A percentile compares a stretch with the other conserved stretches of the same genome.
Conservation (phyloP, 257 asterid genomes). For the Voacanga thouarsii region DNA sequence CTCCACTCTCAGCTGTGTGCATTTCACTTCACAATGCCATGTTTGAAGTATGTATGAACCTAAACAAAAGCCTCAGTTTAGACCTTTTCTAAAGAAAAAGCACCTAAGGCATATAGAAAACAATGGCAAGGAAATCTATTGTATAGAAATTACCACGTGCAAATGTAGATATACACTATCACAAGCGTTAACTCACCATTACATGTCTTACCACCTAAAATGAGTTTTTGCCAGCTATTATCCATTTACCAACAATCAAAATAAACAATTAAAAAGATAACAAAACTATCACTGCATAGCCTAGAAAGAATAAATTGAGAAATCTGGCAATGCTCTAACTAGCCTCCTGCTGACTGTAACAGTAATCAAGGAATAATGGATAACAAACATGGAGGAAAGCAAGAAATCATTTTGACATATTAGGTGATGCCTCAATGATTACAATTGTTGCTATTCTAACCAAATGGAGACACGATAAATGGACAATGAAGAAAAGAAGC, state of each 20-base stretch:
- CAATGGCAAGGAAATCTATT: neutral
- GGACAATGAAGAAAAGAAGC: neutral
- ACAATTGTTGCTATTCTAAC: neutral
- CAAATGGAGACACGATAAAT: neutral
- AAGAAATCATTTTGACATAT: neutral
- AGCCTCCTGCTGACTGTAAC: neutral
- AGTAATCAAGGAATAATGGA: neutral
- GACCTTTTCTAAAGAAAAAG: neutral
- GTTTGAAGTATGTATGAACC: slow-evolving; percentile 5
- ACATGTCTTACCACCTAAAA: neutral
- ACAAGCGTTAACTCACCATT: neutral
- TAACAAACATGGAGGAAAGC: neutral
- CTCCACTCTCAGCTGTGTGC: neutral
- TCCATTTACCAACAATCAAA: neutral
- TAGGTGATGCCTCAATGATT: neutral
- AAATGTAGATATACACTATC: neutral
- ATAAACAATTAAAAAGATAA: neutral
- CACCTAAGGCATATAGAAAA: neutral
- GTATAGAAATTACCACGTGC: neutral
- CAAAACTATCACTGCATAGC: too few relatives aligned
- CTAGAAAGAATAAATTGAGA: neutral
- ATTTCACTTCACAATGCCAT: slow-evolving; percentile 1
- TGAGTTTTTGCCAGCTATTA: neutral
- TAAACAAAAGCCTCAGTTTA: neutral
- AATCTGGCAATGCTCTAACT: neutral